These are phyloP conservation scores for Ogataea kodamae DNA, from an alignment of 805 yeast species.

Conservation along the genomic window DNA sequence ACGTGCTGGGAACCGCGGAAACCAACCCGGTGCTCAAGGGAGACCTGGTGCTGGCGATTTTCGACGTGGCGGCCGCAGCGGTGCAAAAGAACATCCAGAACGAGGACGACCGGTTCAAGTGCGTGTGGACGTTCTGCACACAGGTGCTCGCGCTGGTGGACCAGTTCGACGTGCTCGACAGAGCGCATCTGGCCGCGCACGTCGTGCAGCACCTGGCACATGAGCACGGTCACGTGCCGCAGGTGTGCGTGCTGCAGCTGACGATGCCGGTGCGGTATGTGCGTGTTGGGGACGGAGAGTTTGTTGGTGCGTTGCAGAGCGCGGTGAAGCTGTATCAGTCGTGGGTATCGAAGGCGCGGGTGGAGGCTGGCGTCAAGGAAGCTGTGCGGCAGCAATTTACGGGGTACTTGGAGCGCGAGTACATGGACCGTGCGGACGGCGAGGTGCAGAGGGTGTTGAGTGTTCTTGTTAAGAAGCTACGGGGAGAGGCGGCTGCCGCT, in stretches of 20 bases:
- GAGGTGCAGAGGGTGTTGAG: constrained; percentile 22
- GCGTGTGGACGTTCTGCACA: constrained; percentile 38
- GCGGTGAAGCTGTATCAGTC: constrained; percentile 71
- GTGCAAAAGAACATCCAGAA: constrained; percentile 31
- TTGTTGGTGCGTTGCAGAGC: constrained; percentile 60
- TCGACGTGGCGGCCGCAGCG: constrained; percentile 60
- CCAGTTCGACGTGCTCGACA: constrained; percentile 63
- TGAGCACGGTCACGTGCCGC: constrained; percentile 38
- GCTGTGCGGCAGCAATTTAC: constrained; percentile 34
- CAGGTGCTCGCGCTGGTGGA: constrained; percentile 59
- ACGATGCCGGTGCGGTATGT: constrained; percentile 63
- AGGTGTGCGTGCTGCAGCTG: constrained; percentile 48
- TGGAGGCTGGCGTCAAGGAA: constrained; percentile 29
- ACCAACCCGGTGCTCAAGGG: constrained; percentile 77
- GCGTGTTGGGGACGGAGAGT: constrained; percentile 36
- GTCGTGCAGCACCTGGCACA: constrained; percentile 51
- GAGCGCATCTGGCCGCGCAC: constrained; percentile 63
- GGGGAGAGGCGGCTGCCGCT: too few species aligned
- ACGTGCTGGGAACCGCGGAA: constrained; percentile 81
- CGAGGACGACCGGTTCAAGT: constrained; percentile 34
- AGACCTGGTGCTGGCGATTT: constrained; percentile 65
- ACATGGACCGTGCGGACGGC: constrained; percentile 19
- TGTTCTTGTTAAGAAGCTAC: constrained; percentile 27
- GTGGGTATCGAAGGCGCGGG: constrained; percentile 38
- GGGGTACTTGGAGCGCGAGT: constrained; percentile 30